Evolutionary conservation across 164 flowering plant species (phyloP), one percentile per base, ranked within the genome.

Genomic region (Chimonanthus praecox): DNA sequence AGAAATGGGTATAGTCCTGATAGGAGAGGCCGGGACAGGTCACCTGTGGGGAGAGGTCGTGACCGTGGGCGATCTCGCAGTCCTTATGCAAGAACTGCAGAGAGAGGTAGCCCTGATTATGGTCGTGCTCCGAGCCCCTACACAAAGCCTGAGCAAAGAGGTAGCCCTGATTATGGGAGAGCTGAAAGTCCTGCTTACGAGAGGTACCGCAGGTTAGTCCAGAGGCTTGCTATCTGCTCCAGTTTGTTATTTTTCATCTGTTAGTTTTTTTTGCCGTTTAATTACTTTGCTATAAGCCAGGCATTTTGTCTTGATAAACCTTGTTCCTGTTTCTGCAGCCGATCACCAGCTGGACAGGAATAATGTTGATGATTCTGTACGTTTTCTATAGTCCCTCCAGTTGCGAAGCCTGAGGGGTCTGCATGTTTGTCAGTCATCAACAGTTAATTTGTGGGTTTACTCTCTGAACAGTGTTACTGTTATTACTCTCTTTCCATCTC

Each of bases 81-180:
- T 65, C 89, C 89, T 58, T 80, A 80, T 43, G 68, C 78, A 71
- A 78, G 79, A 73, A 72, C 44, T 62, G 67, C 74, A 3, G 75
- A 92, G 78, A 84, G 95, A 73, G 90, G 77, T 9, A 93, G 98
- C 73, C 98, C 98, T 71, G 98, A 91, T 74, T 93, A 93, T 84
- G 94, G 97, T 11, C 89, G 78, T 72, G 85, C 85, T 13, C 75
- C 83, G 61, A 85, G 85, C 71, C 84, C 83, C 0, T 68, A 81
- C 72, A 63, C 84, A 5, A 75, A 72, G 61, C 72, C 72, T 48
- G 79, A 76, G 45, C 79, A 76, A n/a, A 83, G 85, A 72, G 83
- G 66, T 10, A 84, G 85, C 51, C 82, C 87, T 68, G 83, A 84
- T 73, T 84, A 84, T 83, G 88, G 91, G 72, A 77, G 80, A 77